Evolutionary conservation across 768 basidiomycete species (phyloP).

Genomic region (Lactarius quietus): DNA sequence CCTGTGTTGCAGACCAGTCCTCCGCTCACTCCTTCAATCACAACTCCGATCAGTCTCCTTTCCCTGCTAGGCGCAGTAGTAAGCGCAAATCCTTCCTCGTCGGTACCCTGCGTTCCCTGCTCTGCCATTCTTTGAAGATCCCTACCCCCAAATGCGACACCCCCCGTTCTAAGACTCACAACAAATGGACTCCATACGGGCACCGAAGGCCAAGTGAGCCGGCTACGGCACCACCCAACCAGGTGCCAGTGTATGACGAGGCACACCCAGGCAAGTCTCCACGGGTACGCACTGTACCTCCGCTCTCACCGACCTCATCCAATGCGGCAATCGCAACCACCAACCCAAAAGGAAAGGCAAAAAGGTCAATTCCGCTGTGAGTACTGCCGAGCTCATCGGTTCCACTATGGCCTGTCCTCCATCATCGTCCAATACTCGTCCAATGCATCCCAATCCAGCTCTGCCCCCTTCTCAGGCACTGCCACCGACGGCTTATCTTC

Average conservation of each 20-base stretch:
- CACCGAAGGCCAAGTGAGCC: slow-evolving; percentile 13
- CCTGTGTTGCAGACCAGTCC: slow-evolving; percentile 2
- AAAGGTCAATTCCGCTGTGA: neutral
- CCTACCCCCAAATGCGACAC: neutral
- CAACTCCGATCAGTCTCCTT: slow-evolving; percentile 16
- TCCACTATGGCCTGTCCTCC: slow-evolving; percentile 4
- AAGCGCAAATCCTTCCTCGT: no score
- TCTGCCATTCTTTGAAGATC: neutral
- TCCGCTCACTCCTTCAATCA: slow-evolving; percentile 3
- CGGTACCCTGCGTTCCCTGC: slow-evolving; percentile 14
- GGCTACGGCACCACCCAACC: neutral
- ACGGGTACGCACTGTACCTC: no score
- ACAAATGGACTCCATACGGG: slow-evolving; percentile 12
- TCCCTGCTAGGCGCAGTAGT: slow-evolving; percentile 17
- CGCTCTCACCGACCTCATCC: no score
- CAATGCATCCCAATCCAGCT: slow-evolving; percentile 4
- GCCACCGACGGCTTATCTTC: slow-evolving; percentile 8
- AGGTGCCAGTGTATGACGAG: no score
- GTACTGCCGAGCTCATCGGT: neutral
- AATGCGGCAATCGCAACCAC: no score
- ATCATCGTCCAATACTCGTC: slow-evolving; percentile 11
- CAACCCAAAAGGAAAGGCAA: no score
- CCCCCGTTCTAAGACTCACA: slow-evolving; percentile 3
- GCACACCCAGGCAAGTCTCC: no score
- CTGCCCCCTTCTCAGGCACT: slow-evolving; percentile 4